phyloP scores from a whole-genome alignment of 225 moss, liverwort and hornwort species.

The Physcomitrellopsis africana region DNA sequence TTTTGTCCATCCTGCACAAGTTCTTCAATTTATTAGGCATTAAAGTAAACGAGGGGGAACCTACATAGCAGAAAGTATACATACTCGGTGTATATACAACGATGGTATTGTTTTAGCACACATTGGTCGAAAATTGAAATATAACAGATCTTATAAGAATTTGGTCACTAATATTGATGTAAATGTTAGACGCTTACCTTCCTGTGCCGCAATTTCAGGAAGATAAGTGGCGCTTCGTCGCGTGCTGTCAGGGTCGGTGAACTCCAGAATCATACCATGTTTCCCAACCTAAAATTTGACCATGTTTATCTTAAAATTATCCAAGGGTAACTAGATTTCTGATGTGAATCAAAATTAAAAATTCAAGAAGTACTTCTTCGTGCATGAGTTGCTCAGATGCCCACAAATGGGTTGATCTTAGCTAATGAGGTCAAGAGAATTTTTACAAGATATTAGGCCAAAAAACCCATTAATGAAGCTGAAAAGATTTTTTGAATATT shows the following conservation, averaged over 20 bases:
- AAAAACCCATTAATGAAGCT: constrained; percentile 18
- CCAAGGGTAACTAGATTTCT: too few relatives aligned
- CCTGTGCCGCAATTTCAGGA: constrained; percentile 95
- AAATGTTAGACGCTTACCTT: constrained; percentile 56
- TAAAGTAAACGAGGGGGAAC: neutral
- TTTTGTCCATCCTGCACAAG: constrained; percentile 85
- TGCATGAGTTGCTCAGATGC: too few relatives aligned
- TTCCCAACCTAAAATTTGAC: constrained; percentile 78
- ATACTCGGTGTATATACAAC: too few relatives aligned
- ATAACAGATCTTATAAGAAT: too few relatives aligned
- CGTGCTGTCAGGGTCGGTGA: constrained; percentile 80
- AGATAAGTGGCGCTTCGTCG: constrained; percentile 98
- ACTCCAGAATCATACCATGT: constrained; percentile 99
- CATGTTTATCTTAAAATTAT: too few relatives aligned
- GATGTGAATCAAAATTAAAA: too few relatives aligned
- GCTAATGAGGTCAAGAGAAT: neutral
- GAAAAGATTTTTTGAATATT: constrained; percentile 4
- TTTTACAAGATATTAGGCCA: constrained; percentile 6
- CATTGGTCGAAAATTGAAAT: too few relatives aligned
- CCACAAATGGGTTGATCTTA: too few relatives aligned
- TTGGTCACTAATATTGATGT: neutral
- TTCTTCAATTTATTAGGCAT: neutral
- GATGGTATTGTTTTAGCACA: too few relatives aligned
- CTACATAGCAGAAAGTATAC: neutral
- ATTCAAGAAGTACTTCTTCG: too few relatives aligned